phyloP scores from a whole-genome alignment of 768 basidiomycete species.

The Boletus reticulatus region DNA sequence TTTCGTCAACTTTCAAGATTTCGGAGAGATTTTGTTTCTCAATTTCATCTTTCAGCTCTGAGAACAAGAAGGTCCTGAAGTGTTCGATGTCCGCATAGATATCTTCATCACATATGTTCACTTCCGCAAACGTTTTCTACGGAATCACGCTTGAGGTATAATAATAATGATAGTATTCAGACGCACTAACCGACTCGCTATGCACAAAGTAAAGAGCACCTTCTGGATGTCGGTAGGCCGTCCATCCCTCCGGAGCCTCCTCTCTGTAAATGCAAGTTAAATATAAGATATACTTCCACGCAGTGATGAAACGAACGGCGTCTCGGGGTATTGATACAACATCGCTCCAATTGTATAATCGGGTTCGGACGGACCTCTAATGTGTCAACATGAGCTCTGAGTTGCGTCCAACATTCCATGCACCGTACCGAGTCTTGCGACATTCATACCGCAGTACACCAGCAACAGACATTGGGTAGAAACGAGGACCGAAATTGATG shows the following conservation, averaged over 20 bases:
- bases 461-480: not conserved
- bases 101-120: constrained; percentile 42
- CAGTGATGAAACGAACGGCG: constrained; percentile 14
- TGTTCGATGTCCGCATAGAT: constrained; percentile 35
- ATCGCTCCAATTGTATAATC: constrained; percentile 16
- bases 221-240: constrained; percentile 52
- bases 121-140: constrained; percentile 56
- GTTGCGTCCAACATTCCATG: not conserved
- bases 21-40: constrained; percentile 10
- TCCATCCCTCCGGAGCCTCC: constrained; percentile 40
- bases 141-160: constrained; percentile 10
- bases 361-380: not conserved
- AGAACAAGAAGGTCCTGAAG: constrained; percentile 26
- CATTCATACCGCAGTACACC: constrained; percentile 7
- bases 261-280: constrained; percentile 6
- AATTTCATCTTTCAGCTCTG: constrained; percentile 19
- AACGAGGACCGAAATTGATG: too few relatives aligned
- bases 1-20: constrained; percentile 27
- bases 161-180: not conserved
- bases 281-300: not conserved
- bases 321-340: constrained; percentile 16
- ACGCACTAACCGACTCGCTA: constrained; percentile 38
- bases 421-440: constrained; percentile 10
- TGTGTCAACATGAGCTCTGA: not conserved
- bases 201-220: constrained; percentile 60